Evolutionary conservation across 208 protist species (phyloP).

Genomic region (Crithidia thermophila): DNA sequence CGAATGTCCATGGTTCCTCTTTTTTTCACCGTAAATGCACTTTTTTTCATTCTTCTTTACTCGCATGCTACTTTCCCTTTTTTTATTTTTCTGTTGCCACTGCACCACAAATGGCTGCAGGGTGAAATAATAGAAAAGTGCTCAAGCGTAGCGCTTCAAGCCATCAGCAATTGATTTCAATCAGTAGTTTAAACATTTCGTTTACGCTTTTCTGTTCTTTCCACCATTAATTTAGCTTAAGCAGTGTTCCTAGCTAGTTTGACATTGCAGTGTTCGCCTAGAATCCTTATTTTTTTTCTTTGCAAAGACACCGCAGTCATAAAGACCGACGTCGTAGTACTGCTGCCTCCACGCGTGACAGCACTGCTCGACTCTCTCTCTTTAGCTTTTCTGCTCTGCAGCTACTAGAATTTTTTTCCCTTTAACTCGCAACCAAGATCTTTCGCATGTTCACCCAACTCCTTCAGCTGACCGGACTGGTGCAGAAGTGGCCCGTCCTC

Average conservation of each 20-base stretch:
- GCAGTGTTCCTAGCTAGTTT: too few relatives aligned
- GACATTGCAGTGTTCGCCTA: too few relatives aligned
- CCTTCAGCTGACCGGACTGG: conserved; percentile 46
- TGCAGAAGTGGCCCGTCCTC: conserved; percentile 51
- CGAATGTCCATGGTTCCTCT: too few relatives aligned
- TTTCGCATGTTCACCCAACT: conserved; percentile 32
- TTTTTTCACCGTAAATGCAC: too few relatives aligned
- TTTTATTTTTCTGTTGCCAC: conserved; percentile 11
- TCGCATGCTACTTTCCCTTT: conserved; percentile 16
- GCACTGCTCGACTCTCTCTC: background rate
- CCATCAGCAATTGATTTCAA: background rate
- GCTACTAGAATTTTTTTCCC: background rate
- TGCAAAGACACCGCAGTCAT: too few relatives aligned
- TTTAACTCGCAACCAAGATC: background rate
- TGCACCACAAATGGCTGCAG: too few relatives aligned
- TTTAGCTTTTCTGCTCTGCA: background rate
- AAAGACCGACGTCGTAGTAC: too few relatives aligned
- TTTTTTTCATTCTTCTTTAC: too few relatives aligned
- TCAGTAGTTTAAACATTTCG: conserved; percentile 2
- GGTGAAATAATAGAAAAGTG: background rate
- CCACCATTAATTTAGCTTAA: background rate
- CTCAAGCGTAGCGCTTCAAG: background rate
- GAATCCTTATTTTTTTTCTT: background rate
- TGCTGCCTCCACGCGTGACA: too few relatives aligned
- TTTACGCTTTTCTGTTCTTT: conserved; percentile 13